phyloP scores from a whole-genome alignment of 23 red algal species.

The Agarophyton chilense region DNA sequence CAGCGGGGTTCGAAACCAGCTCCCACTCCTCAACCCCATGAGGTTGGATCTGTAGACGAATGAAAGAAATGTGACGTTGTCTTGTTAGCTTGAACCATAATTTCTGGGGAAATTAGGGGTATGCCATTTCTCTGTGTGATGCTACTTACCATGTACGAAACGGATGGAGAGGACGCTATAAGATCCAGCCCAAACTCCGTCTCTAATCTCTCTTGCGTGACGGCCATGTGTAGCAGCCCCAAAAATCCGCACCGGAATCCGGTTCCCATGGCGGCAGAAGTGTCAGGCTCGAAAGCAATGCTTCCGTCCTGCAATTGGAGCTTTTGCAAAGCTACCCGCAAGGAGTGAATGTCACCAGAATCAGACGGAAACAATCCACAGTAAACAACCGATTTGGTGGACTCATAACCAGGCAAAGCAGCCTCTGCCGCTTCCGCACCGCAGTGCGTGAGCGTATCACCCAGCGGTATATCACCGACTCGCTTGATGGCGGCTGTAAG shows the following conservation, averaged over 20 bases:
- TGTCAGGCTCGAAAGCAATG: constrained; percentile 71
- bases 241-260: constrained; percentile 89
- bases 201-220: constrained; percentile 83
- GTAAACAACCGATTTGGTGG: constrained; percentile 74
- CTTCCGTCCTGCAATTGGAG: constrained; percentile 84
- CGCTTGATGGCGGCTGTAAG: constrained; percentile 59
- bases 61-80: not conserved
- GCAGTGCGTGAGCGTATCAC: constrained; percentile 81
- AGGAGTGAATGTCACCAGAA: constrained; percentile 41
- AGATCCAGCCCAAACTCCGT: constrained; percentile 79
- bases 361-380: constrained; percentile 78
- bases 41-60: not conserved
- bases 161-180: constrained; percentile 80
- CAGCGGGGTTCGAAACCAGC: constrained; percentile 44
- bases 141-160: constrained; percentile 78
- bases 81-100: not conserved
- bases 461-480: constrained; percentile 73
- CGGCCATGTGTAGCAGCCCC: constrained; percentile 85
- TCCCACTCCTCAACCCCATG: constrained; percentile 24
- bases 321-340: constrained; percentile 78
- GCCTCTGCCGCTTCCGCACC: constrained; percentile 31
- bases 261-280: constrained; percentile 80
- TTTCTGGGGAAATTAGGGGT: not conserved
- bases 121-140: not conserved
- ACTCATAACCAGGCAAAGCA: constrained; percentile 66